phyloP scores from a whole-genome alignment of 2,329 filamentous ascomycete species.

The Colletotrichum truncatum region DNA sequence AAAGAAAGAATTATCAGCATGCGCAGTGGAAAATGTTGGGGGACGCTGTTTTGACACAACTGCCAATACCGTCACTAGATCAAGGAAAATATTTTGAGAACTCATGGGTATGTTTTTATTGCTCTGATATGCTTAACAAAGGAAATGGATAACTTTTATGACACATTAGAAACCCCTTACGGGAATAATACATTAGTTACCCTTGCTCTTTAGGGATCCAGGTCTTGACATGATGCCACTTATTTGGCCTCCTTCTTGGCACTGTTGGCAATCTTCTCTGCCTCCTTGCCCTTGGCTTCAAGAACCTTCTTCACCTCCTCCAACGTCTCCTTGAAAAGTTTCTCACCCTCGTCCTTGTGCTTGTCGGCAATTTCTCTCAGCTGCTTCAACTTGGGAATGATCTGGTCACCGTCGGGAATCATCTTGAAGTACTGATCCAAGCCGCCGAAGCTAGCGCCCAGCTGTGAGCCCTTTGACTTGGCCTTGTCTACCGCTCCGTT shows the following conservation, averaged over 20 bases:
- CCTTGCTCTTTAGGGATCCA: no score
- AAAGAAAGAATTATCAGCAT: no score
- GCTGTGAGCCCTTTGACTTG: constrained; percentile 57
- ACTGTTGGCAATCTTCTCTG: constrained; percentile 66
- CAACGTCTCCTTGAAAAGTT: constrained; percentile 74
- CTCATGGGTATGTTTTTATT: no score
- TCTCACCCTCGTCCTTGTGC: constrained; percentile 75
- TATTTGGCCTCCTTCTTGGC: constrained; percentile 58
- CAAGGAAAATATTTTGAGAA: no score
- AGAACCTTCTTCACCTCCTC: constrained; percentile 73
- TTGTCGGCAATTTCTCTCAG: constrained; percentile 72
- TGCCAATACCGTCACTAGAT: no score
- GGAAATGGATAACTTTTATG: no score
- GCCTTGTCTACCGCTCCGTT: constrained; percentile 63
- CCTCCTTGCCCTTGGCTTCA: constrained; percentile 65
- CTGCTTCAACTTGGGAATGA: constrained; percentile 72
- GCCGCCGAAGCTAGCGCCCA: constrained; percentile 52
- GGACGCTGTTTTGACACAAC: no score
- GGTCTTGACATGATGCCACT: background rate
- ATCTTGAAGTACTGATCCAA: constrained; percentile 72
- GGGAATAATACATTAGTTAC: no score
- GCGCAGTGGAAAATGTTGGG: no score
- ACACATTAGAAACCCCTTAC: no score
- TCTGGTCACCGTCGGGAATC: constrained; percentile 71
- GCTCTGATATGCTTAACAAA: no score